A percentile compares a stretch with the other conserved stretches of the same genome.
phyloP scores from a whole-genome alignment of 1,284 basidiomycete genomes.

The Meira miltonrushii region DNA sequence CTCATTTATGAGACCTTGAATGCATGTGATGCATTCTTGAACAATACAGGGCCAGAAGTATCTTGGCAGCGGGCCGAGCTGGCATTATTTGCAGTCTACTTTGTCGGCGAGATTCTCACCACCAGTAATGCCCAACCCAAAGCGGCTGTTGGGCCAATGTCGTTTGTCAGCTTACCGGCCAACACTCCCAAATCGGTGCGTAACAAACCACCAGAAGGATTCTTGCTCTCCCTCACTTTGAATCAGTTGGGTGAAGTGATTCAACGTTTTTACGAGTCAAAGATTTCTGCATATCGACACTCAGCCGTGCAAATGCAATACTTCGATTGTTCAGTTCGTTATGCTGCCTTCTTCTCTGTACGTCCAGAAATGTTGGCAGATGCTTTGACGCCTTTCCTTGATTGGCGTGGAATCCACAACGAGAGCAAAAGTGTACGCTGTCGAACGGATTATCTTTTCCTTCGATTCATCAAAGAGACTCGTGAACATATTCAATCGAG shows the following conservation, averaged over 20 bases:
- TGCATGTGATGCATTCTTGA: constrained; percentile 58
- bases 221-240: constrained; percentile 61
- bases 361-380: constrained; percentile 67
- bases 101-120: constrained; percentile 71
- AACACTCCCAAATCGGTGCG: constrained; percentile 18
- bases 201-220: constrained; percentile 30
- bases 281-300: constrained; percentile 77
- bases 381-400: constrained; percentile 82
- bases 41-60: constrained; percentile 57
- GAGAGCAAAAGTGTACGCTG: constrained; percentile 67
- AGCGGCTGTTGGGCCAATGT: constrained; percentile 40
- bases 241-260: constrained; percentile 88
- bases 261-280: constrained; percentile 73
- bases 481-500: constrained; percentile 71
- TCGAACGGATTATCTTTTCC: constrained; percentile 85
- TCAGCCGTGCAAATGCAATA: constrained; percentile 84
- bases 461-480: constrained; percentile 83
- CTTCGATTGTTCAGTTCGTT: constrained; percentile 86
- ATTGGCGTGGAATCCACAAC: constrained; percentile 82
- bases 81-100: constrained; percentile 81
- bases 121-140: constrained; percentile 32
- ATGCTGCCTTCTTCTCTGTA: constrained; percentile 87
- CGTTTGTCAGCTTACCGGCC: constrained; percentile 41
- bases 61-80: constrained; percentile 94
- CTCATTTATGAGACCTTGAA: constrained; percentile 69